A percentile compares a stretch with the other conserved stretches of the same genome.
Conservation (phyloP, 495 filamentous ascomycete species). For the Trypethelium eluteriae region DNA sequence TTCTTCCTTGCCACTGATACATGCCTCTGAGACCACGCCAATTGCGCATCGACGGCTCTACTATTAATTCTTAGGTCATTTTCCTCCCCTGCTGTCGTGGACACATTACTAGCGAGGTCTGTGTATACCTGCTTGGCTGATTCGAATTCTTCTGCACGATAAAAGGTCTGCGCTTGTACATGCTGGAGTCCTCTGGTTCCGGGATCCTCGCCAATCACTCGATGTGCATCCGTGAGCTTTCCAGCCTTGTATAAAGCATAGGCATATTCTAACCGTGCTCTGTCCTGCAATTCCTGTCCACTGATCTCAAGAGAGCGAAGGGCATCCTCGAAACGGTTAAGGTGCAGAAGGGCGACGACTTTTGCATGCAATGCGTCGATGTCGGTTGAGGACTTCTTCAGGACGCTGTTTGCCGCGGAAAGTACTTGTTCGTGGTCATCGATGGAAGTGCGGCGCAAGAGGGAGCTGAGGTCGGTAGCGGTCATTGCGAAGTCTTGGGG, state of each 20-base stretch:
- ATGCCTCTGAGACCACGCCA: slow-evolving; percentile 68
- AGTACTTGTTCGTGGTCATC: slow-evolving; percentile 70
- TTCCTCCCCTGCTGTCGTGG: slow-evolving; percentile 55
- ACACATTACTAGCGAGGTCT: slow-evolving; percentile 45
- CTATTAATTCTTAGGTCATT: slow-evolving; percentile 83
- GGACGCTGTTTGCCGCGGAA: slow-evolving; percentile 58
- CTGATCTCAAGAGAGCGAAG: slow-evolving; percentile 66
- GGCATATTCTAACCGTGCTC: slow-evolving; percentile 68
- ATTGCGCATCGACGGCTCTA: slow-evolving; percentile 70
- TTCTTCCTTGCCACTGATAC: slow-evolving; percentile 48
- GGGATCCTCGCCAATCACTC: slow-evolving; percentile 44
- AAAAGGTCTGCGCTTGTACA: slow-evolving; percentile 81
- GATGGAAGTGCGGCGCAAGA: slow-evolving; percentile 53
- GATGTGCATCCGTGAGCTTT: slow-evolving; percentile 60
- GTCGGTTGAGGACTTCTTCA: slow-evolving; percentile 57
- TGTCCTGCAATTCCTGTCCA: slow-evolving; percentile 57
- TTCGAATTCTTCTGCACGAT: slow-evolving; percentile 75
- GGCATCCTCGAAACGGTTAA: slow-evolving; percentile 90
- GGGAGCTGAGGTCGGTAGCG: slow-evolving; percentile 42
- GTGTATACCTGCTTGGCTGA: slow-evolving; percentile 63
- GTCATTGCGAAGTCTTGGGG: slow-evolving; percentile 22
- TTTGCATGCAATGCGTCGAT: slow-evolving; percentile 66
- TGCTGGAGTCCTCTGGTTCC: slow-evolving; percentile 61
- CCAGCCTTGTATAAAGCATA: slow-evolving; percentile 90
- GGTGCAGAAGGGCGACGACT: slow-evolving; percentile 77